Evolutionary conservation across 139 green algal species (phyloP).

Genomic region (Chlorella sp.): DNA sequence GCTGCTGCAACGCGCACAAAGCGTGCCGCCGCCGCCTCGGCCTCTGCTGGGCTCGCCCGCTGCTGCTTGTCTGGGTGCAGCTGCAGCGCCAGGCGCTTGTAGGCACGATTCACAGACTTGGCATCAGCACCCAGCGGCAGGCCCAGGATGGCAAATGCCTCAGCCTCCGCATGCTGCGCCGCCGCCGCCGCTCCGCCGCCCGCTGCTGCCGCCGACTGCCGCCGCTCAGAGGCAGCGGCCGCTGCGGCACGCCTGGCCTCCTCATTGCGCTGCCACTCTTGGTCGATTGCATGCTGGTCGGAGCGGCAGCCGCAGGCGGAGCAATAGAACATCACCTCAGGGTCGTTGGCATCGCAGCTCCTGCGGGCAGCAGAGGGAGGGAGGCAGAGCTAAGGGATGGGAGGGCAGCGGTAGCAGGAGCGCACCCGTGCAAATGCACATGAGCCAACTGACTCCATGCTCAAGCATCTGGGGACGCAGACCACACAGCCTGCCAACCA

Average conservation of each 20-base stretch:
- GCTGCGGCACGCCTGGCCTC: background rate
- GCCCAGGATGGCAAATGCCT: constrained; percentile 20
- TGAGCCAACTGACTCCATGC: too few relatives aligned
- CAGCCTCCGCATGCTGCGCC: constrained; percentile 3
- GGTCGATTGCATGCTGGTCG: constrained; percentile 34
- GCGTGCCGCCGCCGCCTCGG: background rate
- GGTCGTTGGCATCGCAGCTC: constrained; percentile 40
- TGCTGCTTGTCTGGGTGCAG: constrained; percentile 49
- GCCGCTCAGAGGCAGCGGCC: constrained; percentile 1
- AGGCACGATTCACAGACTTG: constrained; percentile 24
- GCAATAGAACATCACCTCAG: constrained; percentile 52
- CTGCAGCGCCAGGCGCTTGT: constrained; percentile 30
- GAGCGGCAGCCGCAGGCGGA: constrained; percentile 36
- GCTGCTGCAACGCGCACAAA: constrained; percentile 18
- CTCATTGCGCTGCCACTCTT: background rate
- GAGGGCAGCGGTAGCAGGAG: too few relatives aligned
- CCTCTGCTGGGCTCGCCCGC: background rate
- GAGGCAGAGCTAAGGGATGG: background rate
- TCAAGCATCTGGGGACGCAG: too few relatives aligned
- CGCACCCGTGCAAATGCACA: too few relatives aligned
- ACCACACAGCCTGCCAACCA: background rate
- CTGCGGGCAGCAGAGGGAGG: background rate
- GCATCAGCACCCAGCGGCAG: constrained; percentile 13
- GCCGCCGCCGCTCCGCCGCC: background rate
- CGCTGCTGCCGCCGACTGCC: background rate